These are phyloP conservation scores for Saccharomycopsis hybrid DNA, from an alignment of 1,139 yeast species.

Conservation along the genomic window DNA sequence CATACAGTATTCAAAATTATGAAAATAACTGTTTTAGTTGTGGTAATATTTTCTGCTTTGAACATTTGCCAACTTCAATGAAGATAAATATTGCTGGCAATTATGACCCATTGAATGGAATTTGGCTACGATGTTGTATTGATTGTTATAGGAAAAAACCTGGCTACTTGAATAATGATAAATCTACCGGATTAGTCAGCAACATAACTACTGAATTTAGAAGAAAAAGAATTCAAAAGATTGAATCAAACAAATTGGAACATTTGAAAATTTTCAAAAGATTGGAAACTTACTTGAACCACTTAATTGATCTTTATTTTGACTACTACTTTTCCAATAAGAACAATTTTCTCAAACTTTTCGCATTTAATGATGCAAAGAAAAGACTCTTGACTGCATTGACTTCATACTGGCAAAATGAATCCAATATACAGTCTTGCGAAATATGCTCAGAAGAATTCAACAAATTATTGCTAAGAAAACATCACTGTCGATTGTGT, in stretches of 20 bases:
- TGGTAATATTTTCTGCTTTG: conserved; percentile 63
- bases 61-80: conserved; percentile 51
- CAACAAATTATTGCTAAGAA: conserved; percentile 48
- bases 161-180: conserved; percentile 33
- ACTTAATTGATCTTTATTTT: conserved; percentile 25
- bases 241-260: conserved; percentile 39
- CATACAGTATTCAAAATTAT: conserved; percentile 3
- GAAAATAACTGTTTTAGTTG: conserved; percentile 33
- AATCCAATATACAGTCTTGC: conserved; percentile 46
- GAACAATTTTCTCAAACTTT: conserved; percentile 5
- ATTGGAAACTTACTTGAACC: conserved; percentile 41
- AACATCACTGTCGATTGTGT: conserved; percentile 86
- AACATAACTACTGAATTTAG: conserved; percentile 30
- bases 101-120: conserved; percentile 43
- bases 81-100: conserved; percentile 41
- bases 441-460: conserved; percentile 57
- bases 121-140: conserved; percentile 67
- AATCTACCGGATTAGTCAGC: background rate
- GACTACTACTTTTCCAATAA: conserved; percentile 6
- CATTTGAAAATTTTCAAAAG: conserved; percentile 59
- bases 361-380: conserved; percentile 13
- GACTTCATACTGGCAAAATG: conserved; percentile 52
- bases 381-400: background rate
- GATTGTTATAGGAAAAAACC: conserved; percentile 53
- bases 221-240: conserved; percentile 34